Conservation (phyloP, 192 early-diverging fungal genomes). For the Entrophospora sp. region DNA sequence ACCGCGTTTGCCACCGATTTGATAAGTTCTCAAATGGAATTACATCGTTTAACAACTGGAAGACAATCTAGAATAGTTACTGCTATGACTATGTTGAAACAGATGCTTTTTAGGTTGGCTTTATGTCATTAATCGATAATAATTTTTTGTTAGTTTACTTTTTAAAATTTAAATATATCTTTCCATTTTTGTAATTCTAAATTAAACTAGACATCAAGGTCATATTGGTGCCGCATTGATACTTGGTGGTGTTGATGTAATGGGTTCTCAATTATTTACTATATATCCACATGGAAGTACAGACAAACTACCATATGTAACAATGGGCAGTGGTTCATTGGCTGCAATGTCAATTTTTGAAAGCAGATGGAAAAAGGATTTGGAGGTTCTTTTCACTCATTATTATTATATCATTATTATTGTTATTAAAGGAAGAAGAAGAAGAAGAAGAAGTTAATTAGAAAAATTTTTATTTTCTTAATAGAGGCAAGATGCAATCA, state of each 20-base stretch:
- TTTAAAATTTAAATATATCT: too few species aligned
- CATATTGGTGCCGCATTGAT: conserved; percentile 91
- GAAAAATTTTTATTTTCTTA: neutral
- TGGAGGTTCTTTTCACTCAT: conserved; percentile 47
- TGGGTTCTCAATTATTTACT: conserved; percentile 84
- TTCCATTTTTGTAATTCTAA: neutral
- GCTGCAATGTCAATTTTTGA: conserved; percentile 97
- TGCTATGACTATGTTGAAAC: conserved; percentile 95
- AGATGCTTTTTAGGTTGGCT: conserved; percentile 80
- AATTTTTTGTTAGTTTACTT: too few species aligned
- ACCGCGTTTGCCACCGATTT: conserved; percentile 90
- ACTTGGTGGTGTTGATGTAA: conserved; percentile 86
- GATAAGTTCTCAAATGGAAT: conserved; percentile 88
- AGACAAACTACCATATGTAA: conserved; percentile 92
- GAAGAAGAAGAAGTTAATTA: neutral
- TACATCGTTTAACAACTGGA: conserved; percentile 86
- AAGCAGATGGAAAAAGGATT: conserved; percentile 64
- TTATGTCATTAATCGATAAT: neutral
- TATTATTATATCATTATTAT: neutral
- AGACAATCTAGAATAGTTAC: conserved; percentile 81
- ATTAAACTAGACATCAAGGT: conserved; percentile 71
- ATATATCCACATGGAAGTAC: conserved; percentile 93
- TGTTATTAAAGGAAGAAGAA: neutral
- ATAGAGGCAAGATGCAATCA: conserved; percentile 81
- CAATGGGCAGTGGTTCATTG: conserved; percentile 92